phyloP scores from a whole-genome alignment of 2,329 filamentous ascomycete genomes.

The Thyridium curvatum region DNA sequence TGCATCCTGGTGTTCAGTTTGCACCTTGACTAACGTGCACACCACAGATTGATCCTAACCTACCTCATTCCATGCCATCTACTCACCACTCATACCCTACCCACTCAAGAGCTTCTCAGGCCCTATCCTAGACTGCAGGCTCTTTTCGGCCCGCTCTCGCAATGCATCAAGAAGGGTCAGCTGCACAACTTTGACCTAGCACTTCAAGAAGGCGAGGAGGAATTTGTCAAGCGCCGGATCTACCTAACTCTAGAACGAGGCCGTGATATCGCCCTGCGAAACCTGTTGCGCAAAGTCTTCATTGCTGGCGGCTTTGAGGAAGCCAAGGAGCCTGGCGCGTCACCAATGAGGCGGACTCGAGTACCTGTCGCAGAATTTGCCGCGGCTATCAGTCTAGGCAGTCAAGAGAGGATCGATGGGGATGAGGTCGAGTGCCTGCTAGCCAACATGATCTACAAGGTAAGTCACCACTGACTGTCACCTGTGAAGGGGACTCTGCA shows the following conservation, averaged over 20 bases:
- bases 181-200: conserved; percentile 79
- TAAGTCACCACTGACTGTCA: conserved; percentile 25
- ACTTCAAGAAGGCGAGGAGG: conserved; percentile 75
- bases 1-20: too few species aligned
- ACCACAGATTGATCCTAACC: conserved; percentile 71
- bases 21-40: background rate
- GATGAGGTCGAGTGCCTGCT: conserved; percentile 95
- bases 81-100: conserved; percentile 80
- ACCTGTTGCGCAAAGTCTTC: conserved; percentile 88
- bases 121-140: conserved; percentile 70
- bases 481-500: background rate
- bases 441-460: conserved; percentile 98
- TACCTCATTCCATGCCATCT: conserved; percentile 94
- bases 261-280: conserved; percentile 85
- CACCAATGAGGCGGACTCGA: conserved; percentile 64
- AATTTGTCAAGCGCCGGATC: conserved; percentile 87
- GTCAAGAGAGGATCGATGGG: conserved; percentile 62
- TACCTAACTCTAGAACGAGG: conserved; percentile 91
- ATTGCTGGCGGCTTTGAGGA: conserved; percentile 77
- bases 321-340: conserved; percentile 58
- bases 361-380: conserved; percentile 80
- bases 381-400: conserved; percentile 73
- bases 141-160: conserved; percentile 71
- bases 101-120: conserved; percentile 62
- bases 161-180: conserved; percentile 76